Conservation (phyloP, 2,329 filamentous ascomycete genomes). For the Colletotrichum sp. region DNA sequence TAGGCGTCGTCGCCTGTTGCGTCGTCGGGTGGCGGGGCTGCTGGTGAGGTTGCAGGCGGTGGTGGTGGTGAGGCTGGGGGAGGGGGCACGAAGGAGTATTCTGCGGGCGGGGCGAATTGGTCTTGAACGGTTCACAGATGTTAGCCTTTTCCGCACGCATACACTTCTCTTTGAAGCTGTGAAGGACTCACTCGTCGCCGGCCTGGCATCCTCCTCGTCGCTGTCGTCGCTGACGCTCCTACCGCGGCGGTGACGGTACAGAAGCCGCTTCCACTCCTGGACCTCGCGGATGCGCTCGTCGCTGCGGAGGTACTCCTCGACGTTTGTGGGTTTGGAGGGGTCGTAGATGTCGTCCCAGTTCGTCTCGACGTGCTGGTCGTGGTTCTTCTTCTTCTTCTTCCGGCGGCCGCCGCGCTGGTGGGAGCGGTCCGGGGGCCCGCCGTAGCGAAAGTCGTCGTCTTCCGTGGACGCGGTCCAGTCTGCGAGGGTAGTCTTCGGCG, state of each 20-base stretch:
- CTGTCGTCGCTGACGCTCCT: constrained; percentile 44
- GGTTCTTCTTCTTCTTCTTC: constrained; percentile 74
- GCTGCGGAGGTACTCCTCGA: constrained; percentile 83
- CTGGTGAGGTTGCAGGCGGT: constrained; percentile 49
- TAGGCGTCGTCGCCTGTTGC: constrained; percentile 74
- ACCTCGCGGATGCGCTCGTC: constrained; percentile 84
- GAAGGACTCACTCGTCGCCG: constrained; percentile 24
- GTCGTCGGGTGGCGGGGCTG: constrained; percentile 57
- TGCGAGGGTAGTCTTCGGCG: constrained; percentile 72
- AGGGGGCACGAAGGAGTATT: constrained; percentile 63
- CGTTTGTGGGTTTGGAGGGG: constrained; percentile 79
- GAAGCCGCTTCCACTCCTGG: constrained; percentile 81
- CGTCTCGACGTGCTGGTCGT: constrained; percentile 60
- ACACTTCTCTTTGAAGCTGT: constrained; percentile 1
- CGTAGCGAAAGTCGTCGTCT: constrained; percentile 82
- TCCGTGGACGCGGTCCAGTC: constrained; percentile 79
- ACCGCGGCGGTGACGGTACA: constrained; percentile 74
- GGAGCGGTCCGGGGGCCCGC: constrained; percentile 57
- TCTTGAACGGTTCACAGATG: constrained; percentile 37
- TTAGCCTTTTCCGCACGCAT: constrained; percentile 23
- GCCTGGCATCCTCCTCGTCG: constrained; percentile 40
- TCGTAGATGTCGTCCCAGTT: constrained; percentile 96
- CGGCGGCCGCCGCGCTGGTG: constrained; percentile 79
- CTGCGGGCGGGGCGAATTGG: constrained; percentile 65
- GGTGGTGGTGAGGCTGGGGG: constrained; percentile 51